A percentile compares a stretch with the other conserved stretches of the same genome.
phyloP scores from a whole-genome alignment of 1,284 basidiomycete genomes.

The Fomes fomentarius region DNA sequence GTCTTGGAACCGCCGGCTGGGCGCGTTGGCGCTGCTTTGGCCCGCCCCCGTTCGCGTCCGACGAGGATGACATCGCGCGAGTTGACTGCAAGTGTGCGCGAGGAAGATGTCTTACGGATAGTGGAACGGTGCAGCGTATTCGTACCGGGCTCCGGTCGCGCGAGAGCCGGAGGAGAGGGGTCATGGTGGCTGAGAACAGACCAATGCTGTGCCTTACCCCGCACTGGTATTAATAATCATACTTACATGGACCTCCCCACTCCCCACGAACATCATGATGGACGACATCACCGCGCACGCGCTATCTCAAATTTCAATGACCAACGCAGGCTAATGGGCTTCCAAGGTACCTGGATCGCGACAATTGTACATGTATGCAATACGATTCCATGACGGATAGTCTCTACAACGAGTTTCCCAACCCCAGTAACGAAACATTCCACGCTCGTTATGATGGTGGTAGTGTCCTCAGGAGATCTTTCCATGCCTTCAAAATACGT shows the following conservation, averaged over 20 bases:
- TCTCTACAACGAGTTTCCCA: too few relatives aligned
- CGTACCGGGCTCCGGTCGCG: conserved; percentile 2
- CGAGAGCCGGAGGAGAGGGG: conserved; percentile 2
- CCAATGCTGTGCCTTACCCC: conserved; percentile 4
- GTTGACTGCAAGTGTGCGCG: not conserved
- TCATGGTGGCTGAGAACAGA: conserved; percentile 4
- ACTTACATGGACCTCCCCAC: too few relatives aligned
- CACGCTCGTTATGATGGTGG: conserved; percentile 6
- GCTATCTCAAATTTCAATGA: too few relatives aligned
- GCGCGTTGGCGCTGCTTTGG: not conserved
- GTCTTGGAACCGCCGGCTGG: conserved; percentile 35
- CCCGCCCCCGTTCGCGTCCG: not conserved
- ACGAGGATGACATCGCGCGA: conserved; percentile 8
- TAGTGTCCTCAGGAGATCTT: conserved; percentile 30
- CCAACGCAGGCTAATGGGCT: too few relatives aligned
- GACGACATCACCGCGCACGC: too few relatives aligned
- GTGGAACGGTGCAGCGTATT: not conserved
- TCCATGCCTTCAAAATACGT: conserved; percentile 26
- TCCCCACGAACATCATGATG: too few relatives aligned
- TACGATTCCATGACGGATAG: too few relatives aligned
- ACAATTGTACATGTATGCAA: too few relatives aligned
- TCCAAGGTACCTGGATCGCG: too few relatives aligned
- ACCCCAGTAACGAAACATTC: too few relatives aligned
- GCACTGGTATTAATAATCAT: too few relatives aligned
- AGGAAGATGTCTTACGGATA: not conserved